A percentile compares a stretch with the other conserved stretches of the same genome.
These are phyloP conservation scores for Calycina marina DNA, from an alignment of 2,329 filamentous ascomycete species.

Conservation along the genomic window DNA sequence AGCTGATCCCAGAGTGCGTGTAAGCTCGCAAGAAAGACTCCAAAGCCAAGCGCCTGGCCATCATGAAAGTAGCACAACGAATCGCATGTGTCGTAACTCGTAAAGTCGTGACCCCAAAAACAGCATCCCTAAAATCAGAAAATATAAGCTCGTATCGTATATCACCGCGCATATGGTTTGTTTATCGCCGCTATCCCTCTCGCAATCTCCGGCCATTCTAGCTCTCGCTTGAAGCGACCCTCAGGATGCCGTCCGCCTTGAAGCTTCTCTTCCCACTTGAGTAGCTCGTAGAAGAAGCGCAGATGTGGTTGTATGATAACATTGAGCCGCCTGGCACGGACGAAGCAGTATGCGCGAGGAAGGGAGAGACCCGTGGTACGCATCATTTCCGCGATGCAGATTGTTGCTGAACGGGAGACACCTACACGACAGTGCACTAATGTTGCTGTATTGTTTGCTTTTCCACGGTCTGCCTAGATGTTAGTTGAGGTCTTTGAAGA, in stretches of 20 bases:
- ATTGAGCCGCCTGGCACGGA: conserved; percentile 80
- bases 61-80: too few relatives aligned
- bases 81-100: conserved; percentile 14
- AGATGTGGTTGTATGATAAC: conserved; percentile 98
- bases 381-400: conserved; percentile 99
- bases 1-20: too few relatives aligned
- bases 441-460: conserved; percentile 63
- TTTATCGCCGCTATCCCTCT: conserved; percentile 94
- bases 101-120: too few relatives aligned
- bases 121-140: too few relatives aligned
- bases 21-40: too few relatives aligned
- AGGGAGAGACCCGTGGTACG: conserved; percentile 65
- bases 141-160: conserved; percentile 2
- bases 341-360: conserved; percentile 89
- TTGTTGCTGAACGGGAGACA: conserved; percentile 88
- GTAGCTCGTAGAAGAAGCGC: conserved; percentile 82
- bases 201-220: conserved; percentile 83
- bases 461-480: conserved; percentile 52
- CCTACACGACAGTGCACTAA: conserved; percentile 94
- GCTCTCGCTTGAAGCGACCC: conserved; percentile 48
- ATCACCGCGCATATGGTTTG: conserved; percentile 66
- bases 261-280: conserved; percentile 86
- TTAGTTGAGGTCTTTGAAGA: background rate
- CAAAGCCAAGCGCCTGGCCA: too few relatives aligned
- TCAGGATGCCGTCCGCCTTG: conserved; percentile 28